These are phyloP conservation scores for Meripilus lineatus DNA, from an alignment of 1,284 basidiomycete species.

Conservation along the genomic window DNA sequence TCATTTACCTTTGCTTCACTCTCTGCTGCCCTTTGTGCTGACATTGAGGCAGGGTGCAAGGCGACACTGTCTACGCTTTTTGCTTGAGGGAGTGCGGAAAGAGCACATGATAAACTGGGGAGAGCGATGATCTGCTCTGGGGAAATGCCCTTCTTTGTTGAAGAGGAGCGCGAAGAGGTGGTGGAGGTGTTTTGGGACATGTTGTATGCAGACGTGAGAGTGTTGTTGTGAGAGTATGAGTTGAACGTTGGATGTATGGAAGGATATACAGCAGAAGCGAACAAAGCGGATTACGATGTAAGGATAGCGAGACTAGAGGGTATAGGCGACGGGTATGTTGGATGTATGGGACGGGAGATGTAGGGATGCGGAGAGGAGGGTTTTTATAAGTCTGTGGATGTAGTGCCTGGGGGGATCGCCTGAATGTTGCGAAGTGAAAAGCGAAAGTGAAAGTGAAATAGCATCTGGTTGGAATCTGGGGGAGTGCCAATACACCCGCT, in stretches of 20 bases:
- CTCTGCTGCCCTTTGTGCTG: conserved; percentile 57
- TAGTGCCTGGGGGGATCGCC: no score
- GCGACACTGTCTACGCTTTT: conserved; percentile 59
- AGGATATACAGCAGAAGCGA: conserved; percentile 1
- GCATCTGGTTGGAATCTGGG: no score
- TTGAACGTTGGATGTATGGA: conserved; percentile 3
- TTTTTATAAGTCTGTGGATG: conserved; percentile 10
- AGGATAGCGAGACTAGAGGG: background rate
- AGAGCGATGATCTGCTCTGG: conserved; percentile 56
- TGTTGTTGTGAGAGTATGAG: background rate
- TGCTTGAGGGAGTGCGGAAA: conserved; percentile 64
- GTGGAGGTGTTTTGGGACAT: conserved; percentile 26
- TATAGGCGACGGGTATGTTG: background rate
- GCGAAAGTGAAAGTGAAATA: no score
- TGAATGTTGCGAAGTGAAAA: no score
- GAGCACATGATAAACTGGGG: conserved; percentile 61
- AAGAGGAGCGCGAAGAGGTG: conserved; percentile 21
- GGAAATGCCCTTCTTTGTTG: conserved; percentile 19
- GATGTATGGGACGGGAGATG: background rate
- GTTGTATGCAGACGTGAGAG: no score
- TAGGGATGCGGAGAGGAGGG: background rate
- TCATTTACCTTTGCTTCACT: conserved; percentile 65
- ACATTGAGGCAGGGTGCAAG: conserved; percentile 65
- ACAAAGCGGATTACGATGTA: conserved; percentile 5
- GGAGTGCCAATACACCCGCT: no score